Evolutionary conservation across 768 basidiomycete species (phyloP).

Genomic region (Xerocomus potaroensis): DNA sequence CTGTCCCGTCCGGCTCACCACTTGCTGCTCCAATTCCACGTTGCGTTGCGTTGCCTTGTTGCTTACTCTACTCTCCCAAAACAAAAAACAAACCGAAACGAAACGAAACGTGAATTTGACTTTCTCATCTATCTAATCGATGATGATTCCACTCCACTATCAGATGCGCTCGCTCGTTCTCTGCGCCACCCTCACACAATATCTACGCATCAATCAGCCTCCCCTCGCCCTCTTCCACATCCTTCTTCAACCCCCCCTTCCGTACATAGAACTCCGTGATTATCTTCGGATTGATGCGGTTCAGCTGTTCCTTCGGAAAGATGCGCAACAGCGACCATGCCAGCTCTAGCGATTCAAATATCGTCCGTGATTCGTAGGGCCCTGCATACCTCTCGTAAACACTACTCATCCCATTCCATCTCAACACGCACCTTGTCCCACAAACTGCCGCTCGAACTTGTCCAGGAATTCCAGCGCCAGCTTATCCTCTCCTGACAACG

Average conservation of each 20-base stretch:
- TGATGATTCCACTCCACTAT: too few relatives aligned
- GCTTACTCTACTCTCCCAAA: too few relatives aligned
- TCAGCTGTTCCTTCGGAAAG: conserved; percentile 98
- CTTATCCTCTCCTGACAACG: conserved; percentile 91
- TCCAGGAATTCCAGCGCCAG: conserved; percentile 95
- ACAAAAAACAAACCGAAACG: too few relatives aligned
- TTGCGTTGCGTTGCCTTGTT: too few relatives aligned
- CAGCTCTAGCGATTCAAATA: conserved; percentile 96
- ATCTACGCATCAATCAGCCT: conserved; percentile 64
- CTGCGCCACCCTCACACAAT: too few relatives aligned
- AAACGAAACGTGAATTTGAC: conserved; percentile 10
- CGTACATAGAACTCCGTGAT: conserved; percentile 90
- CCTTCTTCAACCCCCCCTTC: conserved; percentile 66
- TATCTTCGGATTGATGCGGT: conserved; percentile 97
- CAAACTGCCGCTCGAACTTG: conserved; percentile 96
- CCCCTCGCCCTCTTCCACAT: conserved; percentile 37
- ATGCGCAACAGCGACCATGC: conserved; percentile 96
- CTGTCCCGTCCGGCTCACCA: conserved; percentile 19
- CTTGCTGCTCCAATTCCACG: too few relatives aligned
- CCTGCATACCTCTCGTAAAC: conserved; percentile 40
- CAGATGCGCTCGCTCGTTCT: too few relatives aligned
- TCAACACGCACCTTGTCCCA: conserved; percentile 77
- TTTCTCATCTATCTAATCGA: conserved; percentile 20
- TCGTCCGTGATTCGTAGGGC: conserved; percentile 89
- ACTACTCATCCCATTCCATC: accelerated